These are phyloP conservation scores for Xylaria sp. DNA, from an alignment of 2,329 filamentous ascomycete species.

Conservation along the genomic window DNA sequence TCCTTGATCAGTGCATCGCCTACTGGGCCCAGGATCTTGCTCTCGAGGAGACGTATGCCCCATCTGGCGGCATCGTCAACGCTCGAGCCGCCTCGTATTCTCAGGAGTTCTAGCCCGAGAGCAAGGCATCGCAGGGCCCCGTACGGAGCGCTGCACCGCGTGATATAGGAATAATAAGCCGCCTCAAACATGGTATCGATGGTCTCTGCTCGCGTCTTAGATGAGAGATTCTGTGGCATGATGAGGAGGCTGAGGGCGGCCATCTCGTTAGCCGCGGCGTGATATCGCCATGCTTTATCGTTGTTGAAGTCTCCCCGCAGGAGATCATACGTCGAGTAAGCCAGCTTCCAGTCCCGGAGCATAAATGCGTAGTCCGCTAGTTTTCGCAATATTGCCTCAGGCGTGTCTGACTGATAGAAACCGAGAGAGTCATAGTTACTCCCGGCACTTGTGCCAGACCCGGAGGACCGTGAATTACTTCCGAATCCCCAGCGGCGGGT, in stretches of 20 bases:
- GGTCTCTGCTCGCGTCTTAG: constrained; percentile 81
- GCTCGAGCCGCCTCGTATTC: constrained; percentile 79
- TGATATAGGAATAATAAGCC: constrained; percentile 91
- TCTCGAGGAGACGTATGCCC: constrained; percentile 82
- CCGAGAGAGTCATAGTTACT: constrained; percentile 82
- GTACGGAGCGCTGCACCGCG: constrained; percentile 81
- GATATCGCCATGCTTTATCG: constrained; percentile 96
- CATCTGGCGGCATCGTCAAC: constrained; percentile 89
- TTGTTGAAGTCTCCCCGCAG: constrained; percentile 88
- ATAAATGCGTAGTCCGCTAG: constrained; percentile 96
- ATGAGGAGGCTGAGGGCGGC: constrained; percentile 85
- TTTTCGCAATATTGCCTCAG: constrained; percentile 92
- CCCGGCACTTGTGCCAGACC: constrained; percentile 60
- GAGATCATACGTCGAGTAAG: constrained; percentile 91
- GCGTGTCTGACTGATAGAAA: constrained; percentile 83
- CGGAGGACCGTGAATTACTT: constrained; percentile 68
- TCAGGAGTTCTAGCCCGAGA: constrained; percentile 82
- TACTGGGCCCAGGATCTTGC: constrained; percentile 76
- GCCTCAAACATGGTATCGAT: constrained; percentile 90
- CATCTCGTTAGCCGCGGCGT: constrained; percentile 96
- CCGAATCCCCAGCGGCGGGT: constrained; percentile 93
- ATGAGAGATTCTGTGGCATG: constrained; percentile 74
- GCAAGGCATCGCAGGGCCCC: constrained; percentile 81
- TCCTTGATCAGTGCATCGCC: constrained; percentile 88
- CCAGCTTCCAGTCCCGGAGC: constrained; percentile 94